Evolutionary conservation across 1,284 basidiomycete species (phyloP), one percentile per base, ranked within the genome.

Genomic region (Cryptococcus hybrid): DNA sequence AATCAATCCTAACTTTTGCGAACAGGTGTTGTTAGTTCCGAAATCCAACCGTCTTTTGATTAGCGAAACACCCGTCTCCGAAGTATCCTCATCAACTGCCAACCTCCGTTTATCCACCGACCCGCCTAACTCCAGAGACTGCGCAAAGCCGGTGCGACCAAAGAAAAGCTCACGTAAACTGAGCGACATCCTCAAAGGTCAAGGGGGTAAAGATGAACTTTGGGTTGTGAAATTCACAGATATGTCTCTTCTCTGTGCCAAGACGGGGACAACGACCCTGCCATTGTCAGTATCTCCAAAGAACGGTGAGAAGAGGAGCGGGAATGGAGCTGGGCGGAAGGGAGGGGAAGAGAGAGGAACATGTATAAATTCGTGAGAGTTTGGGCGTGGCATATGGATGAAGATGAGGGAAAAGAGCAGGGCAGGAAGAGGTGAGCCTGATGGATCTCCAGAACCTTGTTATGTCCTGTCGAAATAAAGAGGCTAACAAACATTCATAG

Each of bases 171-270:
- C 91, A 80, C 88, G 88, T 69, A 85, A 90, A 8, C 78, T 95
- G 44, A 92, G 88, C 68, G 92, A 94, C 66, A 73, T 80, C 12
- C 60, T 78, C 64, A 68, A 82, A 61, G 63, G 67, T 37, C 46
- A 64, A 7, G 12, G 43, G 11, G 84, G 87, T 43, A 88, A 88
- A 80, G 88, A 88, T 70, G 94, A 98, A 67, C 72, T 93, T 51
- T 99, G 95, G 95, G 82, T 95, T 54, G 89, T 99, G 68, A 71
- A 52, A 61, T 98, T 99, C 80, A 93, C 93, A 55, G 95, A 99
- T 73, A 94, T 99, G 47, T 88, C 93, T 9, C 80, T 99, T 47
- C 84, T 92, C 52, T 98, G 94, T 75, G 91, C 94, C 70, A 83
- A 90, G 53, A 88, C 86, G 1, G 95, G 95, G 8, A 88, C 88